Conservation (phyloP, 2,329 filamentous ascomycete genomes). For the Colletotrichum aenigma region DNA sequence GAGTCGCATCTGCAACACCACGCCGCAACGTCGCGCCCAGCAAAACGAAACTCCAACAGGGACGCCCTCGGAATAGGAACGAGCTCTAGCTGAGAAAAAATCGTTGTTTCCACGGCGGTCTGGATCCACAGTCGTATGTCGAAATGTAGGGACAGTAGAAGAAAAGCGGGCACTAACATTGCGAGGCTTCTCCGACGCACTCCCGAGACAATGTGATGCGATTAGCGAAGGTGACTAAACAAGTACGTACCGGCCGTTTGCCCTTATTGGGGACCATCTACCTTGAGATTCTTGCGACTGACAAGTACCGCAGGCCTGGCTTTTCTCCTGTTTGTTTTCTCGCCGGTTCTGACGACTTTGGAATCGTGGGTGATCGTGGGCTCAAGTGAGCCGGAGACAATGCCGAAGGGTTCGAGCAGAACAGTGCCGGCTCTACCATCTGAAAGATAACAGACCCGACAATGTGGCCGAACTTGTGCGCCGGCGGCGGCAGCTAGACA, state of each 20-base stretch:
- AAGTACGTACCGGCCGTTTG: conserved; percentile 1
- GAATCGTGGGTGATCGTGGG: no score
- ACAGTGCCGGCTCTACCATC: not conserved
- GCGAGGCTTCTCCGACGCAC: conserved; percentile 16
- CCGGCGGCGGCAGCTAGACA: conserved; percentile 8
- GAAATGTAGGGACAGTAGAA: not conserved
- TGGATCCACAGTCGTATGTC: conserved; percentile 13
- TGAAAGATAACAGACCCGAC: not conserved
- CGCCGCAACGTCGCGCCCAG: not conserved
- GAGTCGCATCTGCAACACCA: not conserved
- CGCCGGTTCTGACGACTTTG: not conserved
- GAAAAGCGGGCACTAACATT: conserved; percentile 14
- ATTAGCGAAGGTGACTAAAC: conserved; percentile 15
- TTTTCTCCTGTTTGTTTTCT: not conserved
- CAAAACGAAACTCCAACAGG: not conserved
- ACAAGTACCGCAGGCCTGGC: not conserved
- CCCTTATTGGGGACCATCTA: not conserved
- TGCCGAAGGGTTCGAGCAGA: not conserved
- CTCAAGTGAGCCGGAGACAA: not conserved
- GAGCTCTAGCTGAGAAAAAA: not conserved
- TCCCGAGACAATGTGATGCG: conserved; percentile 13
- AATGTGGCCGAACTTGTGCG: not conserved
- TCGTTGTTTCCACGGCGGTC: not conserved
- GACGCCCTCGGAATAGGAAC: not conserved
- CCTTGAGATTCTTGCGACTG: not conserved